phyloP scores from a whole-genome alignment of 768 basidiomycete species.

The Coprinopsis strossmayeri region DNA sequence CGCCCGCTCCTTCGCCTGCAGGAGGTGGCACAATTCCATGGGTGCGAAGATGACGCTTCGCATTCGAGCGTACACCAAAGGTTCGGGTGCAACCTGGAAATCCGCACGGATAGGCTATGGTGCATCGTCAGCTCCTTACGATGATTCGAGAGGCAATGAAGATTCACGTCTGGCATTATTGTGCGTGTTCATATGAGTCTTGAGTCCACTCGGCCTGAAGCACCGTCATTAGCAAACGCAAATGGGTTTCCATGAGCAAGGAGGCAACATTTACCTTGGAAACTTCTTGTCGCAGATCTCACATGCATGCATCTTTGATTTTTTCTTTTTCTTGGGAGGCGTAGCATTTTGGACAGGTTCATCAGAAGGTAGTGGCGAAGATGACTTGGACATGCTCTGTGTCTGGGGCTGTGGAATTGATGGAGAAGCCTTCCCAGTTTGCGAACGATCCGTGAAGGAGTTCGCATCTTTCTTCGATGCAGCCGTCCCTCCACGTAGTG shows the following conservation, averaged over 20 bases:
- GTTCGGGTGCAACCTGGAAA: conserved; percentile 56
- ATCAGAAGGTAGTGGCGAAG: neutral
- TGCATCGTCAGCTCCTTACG: neutral
- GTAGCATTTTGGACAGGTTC: neutral
- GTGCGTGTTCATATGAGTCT: conserved; percentile 56
- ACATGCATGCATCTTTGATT: conserved; percentile 51
- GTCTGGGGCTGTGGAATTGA: neutral
- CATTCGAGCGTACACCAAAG: conserved; percentile 78
- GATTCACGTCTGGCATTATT: conserved; percentile 44
- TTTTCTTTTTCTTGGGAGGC: conserved; percentile 30
- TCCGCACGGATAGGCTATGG: conserved; percentile 43
- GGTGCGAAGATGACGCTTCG: conserved; percentile 71
- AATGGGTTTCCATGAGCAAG: neutral
- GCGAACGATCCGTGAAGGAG: neutral
- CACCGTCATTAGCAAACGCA: neutral
- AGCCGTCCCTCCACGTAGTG: no score
- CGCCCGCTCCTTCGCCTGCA: conserved; percentile 2
- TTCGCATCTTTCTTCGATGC: no score
- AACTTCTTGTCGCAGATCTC: conserved; percentile 44
- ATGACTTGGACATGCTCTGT: neutral
- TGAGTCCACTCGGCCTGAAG: conserved; percentile 45
- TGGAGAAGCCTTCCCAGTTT: neutral
- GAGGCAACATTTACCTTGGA: conserved; percentile 29
- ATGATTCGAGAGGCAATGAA: neutral
- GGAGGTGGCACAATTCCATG: conserved; percentile 45